A percentile compares a stretch with the other conserved stretches of the same genome.
phyloP scores from a whole-genome alignment of 371 early-diverging fungal species.

The Rhizopus delemar region DNA sequence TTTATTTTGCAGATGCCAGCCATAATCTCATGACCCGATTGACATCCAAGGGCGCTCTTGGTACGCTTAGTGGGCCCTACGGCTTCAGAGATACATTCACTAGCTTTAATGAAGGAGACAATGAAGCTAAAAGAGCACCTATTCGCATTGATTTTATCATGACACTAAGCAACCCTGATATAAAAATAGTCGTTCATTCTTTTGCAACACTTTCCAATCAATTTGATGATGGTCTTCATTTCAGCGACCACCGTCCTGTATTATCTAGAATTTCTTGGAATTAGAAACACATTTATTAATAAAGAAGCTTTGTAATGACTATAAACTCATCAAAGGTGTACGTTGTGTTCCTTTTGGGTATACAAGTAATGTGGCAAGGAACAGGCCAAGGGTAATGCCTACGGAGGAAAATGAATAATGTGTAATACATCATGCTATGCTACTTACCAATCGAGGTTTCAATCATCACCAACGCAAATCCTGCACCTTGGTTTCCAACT shows the following conservation, averaged over 20 bases:
- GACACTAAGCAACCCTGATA: conserved; percentile 16
- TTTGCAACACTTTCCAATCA: conserved; percentile 9
- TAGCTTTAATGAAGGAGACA: conserved; percentile 40
- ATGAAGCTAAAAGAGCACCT: conserved; percentile 35
- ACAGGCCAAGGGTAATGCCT: conserved; percentile 60
- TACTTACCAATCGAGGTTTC: conserved; percentile 35
- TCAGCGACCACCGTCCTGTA: conserved; percentile 58
- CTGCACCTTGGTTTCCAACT: conserved; percentile 41
- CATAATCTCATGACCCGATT: conserved; percentile 36
- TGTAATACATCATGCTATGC: background rate
- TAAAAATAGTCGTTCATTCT: background rate
- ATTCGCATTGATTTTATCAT: conserved; percentile 49
- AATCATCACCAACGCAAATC: conserved; percentile 54
- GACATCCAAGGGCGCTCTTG: conserved; percentile 18
- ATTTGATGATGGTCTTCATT: conserved; percentile 20
- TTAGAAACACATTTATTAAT: background rate
- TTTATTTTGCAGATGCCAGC: conserved; percentile 33
- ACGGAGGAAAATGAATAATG: background rate
- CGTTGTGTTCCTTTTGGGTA: conserved; percentile 59
- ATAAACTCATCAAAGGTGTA: conserved; percentile 65
- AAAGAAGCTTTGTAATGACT: conserved; percentile 9
- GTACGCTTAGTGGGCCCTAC: conserved; percentile 42
- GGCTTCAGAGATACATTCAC: conserved; percentile 40
- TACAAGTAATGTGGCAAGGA: conserved; percentile 55
- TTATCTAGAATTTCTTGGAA: conserved; percentile 43